Conservation (phyloP, 1,139 yeast species). For the Kluyveromyces sp. region DNA sequence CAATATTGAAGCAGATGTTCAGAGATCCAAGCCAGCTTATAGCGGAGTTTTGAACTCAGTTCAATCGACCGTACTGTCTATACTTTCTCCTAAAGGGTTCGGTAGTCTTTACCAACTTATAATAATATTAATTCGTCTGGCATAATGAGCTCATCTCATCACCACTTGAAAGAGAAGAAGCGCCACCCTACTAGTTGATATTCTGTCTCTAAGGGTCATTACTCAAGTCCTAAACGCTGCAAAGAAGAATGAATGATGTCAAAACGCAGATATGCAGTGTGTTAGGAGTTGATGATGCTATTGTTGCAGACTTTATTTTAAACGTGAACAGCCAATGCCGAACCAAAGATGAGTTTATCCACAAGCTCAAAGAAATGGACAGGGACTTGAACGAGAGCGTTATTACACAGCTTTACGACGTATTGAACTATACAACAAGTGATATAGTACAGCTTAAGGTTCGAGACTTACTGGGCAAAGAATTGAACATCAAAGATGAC, state of each 20-base stretch:
- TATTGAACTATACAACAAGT: slow-evolving; percentile 2
- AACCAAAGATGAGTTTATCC: slow-evolving; percentile 12
- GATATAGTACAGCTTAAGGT: neutral
- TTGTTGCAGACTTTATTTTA: slow-evolving; percentile 22
- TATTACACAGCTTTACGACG: slow-evolving; percentile 11
- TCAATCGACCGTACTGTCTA: no score
- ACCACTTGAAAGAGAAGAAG: neutral
- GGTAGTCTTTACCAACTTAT: neutral
- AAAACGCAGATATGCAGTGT: slow-evolving; percentile 13
- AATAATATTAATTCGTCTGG: neutral
- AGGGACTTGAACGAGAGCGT: slow-evolving; percentile 12
- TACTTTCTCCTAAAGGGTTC: no score
- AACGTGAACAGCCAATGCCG: slow-evolving; percentile 15
- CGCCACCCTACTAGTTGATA: no score
- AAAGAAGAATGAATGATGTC: slow-evolving; percentile 11
- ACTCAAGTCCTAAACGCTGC: neutral
- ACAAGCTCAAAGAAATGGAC: slow-evolving; percentile 14
- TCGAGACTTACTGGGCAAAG: slow-evolving; percentile 10
- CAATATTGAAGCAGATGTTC: no score
- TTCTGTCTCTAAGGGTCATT: no score
- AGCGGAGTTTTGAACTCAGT: no score
- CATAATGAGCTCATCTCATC: neutral
- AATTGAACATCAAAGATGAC: slow-evolving; percentile 35
- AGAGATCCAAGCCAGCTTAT: no score
- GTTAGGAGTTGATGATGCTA: slow-evolving; percentile 23